These are phyloP conservation scores for Fusarium lateritium DNA, from an alignment of 2,329 filamentous ascomycete species.

Conservation along the genomic window DNA sequence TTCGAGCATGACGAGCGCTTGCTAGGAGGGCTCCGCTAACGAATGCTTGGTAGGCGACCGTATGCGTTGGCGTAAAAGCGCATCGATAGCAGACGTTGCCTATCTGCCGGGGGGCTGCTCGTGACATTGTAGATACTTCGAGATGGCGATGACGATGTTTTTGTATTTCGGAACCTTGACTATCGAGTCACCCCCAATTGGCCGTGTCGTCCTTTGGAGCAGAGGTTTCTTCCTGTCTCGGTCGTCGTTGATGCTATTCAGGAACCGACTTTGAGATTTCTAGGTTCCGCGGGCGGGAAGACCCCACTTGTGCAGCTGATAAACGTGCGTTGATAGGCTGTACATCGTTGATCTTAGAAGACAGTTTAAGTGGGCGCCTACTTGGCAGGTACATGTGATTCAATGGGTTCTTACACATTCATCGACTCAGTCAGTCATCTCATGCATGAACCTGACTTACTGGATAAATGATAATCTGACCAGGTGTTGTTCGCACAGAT, in stretches of 20 bases:
- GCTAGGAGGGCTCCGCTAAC: constrained; percentile 45
- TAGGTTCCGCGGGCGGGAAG: constrained; percentile 29
- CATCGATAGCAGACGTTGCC: constrained; percentile 63
- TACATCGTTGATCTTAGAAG: background rate
- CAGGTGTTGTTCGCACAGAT: background rate
- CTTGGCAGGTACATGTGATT: background rate
- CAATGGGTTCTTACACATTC: background rate
- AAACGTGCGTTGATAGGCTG: constrained; percentile 18
- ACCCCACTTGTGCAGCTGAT: constrained; percentile 18
- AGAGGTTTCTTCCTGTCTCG: constrained; percentile 13
- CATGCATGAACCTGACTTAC: background rate
- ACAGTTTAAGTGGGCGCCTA: constrained; percentile 2
- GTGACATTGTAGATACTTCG: constrained; percentile 55
- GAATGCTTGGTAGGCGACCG: constrained; percentile 45
- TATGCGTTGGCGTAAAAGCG: constrained; percentile 52
- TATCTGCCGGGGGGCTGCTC: constrained; percentile 51
- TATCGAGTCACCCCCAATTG: background rate
- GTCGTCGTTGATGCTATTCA: constrained; percentile 26
- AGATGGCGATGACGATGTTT: background rate
- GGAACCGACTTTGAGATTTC: constrained; percentile 29
- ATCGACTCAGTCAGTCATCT: background rate
- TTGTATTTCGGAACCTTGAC: background rate
- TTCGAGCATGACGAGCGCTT: constrained; percentile 30
- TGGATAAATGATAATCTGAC: background rate
- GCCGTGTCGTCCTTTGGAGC: constrained; percentile 3